Percentiles rank a stretch among this genome's conserved stretches.
Evolutionary conservation across 176 grass and related monocot species (phyloP).

Genomic region (Raddia distichophylla): DNA sequence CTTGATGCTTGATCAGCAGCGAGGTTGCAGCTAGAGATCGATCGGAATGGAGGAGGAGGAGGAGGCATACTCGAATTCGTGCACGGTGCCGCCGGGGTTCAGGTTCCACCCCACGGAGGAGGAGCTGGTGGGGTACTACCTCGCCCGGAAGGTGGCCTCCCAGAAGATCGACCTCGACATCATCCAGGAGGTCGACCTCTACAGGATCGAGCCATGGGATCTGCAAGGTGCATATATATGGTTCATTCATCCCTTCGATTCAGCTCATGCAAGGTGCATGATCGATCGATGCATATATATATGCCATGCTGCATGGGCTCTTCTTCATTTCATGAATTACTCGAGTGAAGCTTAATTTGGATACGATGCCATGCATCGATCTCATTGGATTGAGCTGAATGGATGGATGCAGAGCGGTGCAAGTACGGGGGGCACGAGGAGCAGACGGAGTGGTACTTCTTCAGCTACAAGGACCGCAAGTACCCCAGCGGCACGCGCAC

Average conservation of each 20-base stretch:
- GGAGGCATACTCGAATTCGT: no score
- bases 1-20: no score
- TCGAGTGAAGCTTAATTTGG: no score
- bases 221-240: slow-evolving; percentile 54
- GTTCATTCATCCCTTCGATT: no score
- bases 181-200: slow-evolving; percentile 90
- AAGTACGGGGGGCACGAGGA: slow-evolving; percentile 52
- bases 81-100: slow-evolving; percentile 82
- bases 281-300: no score
- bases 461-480: slow-evolving; percentile 97
- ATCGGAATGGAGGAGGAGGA: slow-evolving; percentile 48
- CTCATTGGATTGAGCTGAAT: no score
- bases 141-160: slow-evolving; percentile 77
- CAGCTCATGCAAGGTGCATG: no score
- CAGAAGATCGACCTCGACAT: slow-evolving; percentile 94
- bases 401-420: slow-evolving; percentile 54
- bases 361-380: no score
- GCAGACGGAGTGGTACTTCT: slow-evolving; percentile 91
- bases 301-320: no score
- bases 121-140: slow-evolving; percentile 95
- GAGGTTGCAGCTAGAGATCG: background rate
- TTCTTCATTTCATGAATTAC: no score
- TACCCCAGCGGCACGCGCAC: slow-evolving; percentile 94
- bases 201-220: slow-evolving; percentile 98
- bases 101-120: slow-evolving; percentile 98